phyloP scores from a whole-genome alignment of 192 early-diverging fungal species.

The Umbelopsis sp. region DNA sequence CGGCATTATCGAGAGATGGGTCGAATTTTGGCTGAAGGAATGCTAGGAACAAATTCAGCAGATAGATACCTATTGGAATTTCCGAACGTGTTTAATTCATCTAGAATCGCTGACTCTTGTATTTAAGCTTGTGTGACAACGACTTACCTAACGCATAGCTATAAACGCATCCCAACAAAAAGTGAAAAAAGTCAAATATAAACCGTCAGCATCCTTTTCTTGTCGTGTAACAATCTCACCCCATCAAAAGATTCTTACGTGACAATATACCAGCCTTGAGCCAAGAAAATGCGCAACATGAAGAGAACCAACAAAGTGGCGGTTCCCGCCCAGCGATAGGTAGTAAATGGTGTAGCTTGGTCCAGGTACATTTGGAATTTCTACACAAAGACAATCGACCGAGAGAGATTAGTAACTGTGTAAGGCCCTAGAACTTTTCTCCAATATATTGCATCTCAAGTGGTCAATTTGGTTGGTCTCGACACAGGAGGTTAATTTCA shows the following conservation, averaged over 20 bases:
- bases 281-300: conserved; percentile 74
- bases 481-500: too few relatives aligned
- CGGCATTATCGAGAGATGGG: conserved; percentile 69
- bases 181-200: not conserved
- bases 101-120: not conserved
- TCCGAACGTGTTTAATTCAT: too few relatives aligned
- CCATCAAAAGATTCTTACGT: conserved; percentile 63
- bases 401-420: not conserved
- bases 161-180: conserved; percentile 21
- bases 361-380: conserved; percentile 83
- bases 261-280: conserved; percentile 96
- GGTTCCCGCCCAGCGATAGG: conserved; percentile 78
- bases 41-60: conserved; percentile 92
- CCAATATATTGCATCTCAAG: too few relatives aligned
- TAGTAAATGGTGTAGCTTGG: conserved; percentile 74
- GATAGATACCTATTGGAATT: conserved; percentile 79
- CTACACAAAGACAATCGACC: conserved; percentile 41
- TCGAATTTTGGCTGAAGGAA: conserved; percentile 98
- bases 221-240: not conserved
- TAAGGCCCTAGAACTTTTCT: not conserved
- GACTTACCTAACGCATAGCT: conserved; percentile 44
- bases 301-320: conserved; percentile 64
- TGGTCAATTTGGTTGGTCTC: too few relatives aligned
- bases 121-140: not conserved
- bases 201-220: not conserved